Conservation (phyloP, 306 rosid species). For the Vachellia pachyceras region DNA sequence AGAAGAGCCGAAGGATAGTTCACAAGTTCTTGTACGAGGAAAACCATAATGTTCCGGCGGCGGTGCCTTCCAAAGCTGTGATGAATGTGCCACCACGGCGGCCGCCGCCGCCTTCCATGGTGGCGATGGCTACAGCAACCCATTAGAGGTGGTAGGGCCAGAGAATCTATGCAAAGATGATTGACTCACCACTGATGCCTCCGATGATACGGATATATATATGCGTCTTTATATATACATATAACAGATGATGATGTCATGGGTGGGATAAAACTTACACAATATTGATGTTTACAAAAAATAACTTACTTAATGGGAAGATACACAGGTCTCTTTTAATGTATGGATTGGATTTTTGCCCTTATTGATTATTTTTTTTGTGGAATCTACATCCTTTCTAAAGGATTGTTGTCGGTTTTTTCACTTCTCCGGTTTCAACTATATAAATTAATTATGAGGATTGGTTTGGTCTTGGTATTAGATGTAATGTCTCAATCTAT, state of each 20-base stretch:
- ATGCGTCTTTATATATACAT: too few species aligned
- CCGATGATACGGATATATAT: neutral
- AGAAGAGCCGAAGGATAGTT: conserved; percentile 33
- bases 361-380: neutral
- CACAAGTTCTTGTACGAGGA: conserved; percentile 40
- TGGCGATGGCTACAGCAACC: neutral
- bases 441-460: too few species aligned
- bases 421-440: too few species aligned
- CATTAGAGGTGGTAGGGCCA: neutral
- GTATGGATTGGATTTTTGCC: neutral
- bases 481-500: too few species aligned
- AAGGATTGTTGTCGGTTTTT: too few species aligned
- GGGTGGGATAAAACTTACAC: too few species aligned
- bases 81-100: neutral
- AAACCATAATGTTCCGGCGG: neutral
- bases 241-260: too few species aligned
- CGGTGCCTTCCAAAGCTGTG: neutral
- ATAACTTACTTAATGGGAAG: too few species aligned
- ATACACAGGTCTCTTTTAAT: neutral
- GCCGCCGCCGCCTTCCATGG: neutral
- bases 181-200: neutral
- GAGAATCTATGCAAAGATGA: neutral
- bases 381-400: too few species aligned
- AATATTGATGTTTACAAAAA: neutral
- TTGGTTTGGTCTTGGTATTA: too few species aligned